A percentile compares a stretch with the other conserved stretches of the same genome.
These are phyloP conservation scores for Colletotrichum incanum DNA, from an alignment of 2,329 filamentous ascomycete species.

Conservation along the genomic window DNA sequence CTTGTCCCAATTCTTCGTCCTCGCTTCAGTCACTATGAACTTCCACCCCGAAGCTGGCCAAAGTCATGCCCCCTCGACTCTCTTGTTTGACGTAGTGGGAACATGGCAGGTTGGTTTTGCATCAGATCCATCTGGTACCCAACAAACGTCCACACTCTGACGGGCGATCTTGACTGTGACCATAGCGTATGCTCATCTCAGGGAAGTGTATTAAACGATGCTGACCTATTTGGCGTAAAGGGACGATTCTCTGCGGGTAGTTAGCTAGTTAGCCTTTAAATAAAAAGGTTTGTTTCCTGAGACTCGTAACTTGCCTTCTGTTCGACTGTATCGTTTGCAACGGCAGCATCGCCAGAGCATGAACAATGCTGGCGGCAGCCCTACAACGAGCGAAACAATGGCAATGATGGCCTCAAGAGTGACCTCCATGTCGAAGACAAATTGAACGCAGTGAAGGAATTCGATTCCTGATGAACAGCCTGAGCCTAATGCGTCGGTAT, in stretches of 20 bases:
- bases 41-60: too few species aligned
- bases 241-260: neutral
- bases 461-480: neutral
- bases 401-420: slow-evolving; percentile 33
- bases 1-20: neutral
- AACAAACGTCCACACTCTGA: neutral
- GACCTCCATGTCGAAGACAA: slow-evolving; percentile 13
- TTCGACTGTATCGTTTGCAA: neutral
- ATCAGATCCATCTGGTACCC: neutral
- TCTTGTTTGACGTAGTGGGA: neutral
- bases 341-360: slow-evolving; percentile 21
- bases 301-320: neutral
- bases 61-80: neutral
- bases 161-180: neutral
- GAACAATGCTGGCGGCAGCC: slow-evolving; percentile 12
- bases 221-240: neutral
- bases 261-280: neutral
- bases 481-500: neutral
- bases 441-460: too few species aligned
- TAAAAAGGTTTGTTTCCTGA: neutral
- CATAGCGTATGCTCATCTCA: neutral
- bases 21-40: neutral
- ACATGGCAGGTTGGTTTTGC: neutral
- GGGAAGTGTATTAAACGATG: neutral
- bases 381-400: slow-evolving; percentile 16